Base-by-base conservation (phyloP, 441 rosid species). In the Corymbia calophylla region DNA sequence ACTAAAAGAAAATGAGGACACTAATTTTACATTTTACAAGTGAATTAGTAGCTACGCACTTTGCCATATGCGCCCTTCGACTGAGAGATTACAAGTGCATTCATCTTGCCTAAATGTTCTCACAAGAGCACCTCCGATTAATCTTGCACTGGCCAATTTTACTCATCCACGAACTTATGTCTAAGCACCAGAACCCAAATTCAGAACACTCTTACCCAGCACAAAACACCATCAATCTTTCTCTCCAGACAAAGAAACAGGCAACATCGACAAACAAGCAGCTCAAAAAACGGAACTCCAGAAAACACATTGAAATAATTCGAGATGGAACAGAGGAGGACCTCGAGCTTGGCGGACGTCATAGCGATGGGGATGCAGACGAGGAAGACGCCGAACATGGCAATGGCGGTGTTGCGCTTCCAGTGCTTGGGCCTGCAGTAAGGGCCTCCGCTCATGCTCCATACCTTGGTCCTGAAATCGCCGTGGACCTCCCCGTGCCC, bases 301-400 rank as follows among this genome's bases (percentile, higher is more conserved):
- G 21, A 44, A 2, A 54, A 25, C 49, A 21, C 51, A 88, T 55
- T 32, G 25, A 27, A 70, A 85, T 53, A 77, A 87, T 86, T 86
- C 25, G 77, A 49, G 23, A 53, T 39, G 39, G 87, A 27, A 18
- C 87, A 47, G 68, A 48, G 82, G 35, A 87, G 5, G 89, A 98
- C 99, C 99, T 98, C 99, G 54, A 98, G 99, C 96, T 96, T 96
- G 47, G 99, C 99, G 5, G 99, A 98, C 77, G 94, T 93, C 96
- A 95, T 97, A 91, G 99, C 99, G 82, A 98, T 94, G 64, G 99
- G 99, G 89, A 98, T 95, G 93, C 99, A 96, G 86, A 96, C 92
- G 88, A 98, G 97, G 91, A 98, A 88, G 90, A 96, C 86, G 29
- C 99, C 99, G 62, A 92, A 92, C 98, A 98, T 95, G 88, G 99